These are phyloP conservation scores for Aquilaria agallochum DNA, from an alignment of 441 rosid species.

Conservation along the genomic window DNA sequence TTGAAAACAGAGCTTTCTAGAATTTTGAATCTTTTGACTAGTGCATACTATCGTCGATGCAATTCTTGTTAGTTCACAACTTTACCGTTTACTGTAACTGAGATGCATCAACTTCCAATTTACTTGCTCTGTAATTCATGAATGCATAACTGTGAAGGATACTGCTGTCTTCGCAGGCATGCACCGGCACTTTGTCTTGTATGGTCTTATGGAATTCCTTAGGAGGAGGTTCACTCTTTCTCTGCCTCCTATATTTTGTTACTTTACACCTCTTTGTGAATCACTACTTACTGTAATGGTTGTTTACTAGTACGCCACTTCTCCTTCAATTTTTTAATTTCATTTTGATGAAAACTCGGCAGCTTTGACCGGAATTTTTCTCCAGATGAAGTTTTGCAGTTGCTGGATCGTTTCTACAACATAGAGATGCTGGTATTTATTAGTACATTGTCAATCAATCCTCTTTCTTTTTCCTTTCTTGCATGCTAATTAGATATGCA, in stretches of 20 bases:
- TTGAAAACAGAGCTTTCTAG: too few relatives aligned
- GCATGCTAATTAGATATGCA: background rate
- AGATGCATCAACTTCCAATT: constrained; percentile 2
- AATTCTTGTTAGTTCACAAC: too few relatives aligned
- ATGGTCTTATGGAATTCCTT: constrained; percentile 90
- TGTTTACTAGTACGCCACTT: background rate
- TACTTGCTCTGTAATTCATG: background rate
- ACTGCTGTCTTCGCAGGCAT: constrained; percentile 51
- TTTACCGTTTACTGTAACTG: too few relatives aligned
- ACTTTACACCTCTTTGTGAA: too few relatives aligned
- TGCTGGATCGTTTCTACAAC: constrained; percentile 91
- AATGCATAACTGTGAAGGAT: constrained; percentile 4
- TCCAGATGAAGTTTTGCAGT: constrained; percentile 82
- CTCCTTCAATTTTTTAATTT: constrained; percentile 14
- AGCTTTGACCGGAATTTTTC: constrained; percentile 87
- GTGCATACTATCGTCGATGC: too few relatives aligned
- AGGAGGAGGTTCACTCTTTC: constrained; percentile 65
- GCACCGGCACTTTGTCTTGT: constrained; percentile 91
- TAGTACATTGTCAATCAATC: background rate
- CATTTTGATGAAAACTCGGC: constrained; percentile 5
- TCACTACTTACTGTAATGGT: background rate
- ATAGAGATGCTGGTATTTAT: constrained; percentile 82
- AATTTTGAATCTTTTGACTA: too few relatives aligned
- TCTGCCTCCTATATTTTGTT: background rate
- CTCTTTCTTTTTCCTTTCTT: background rate